Evolutionary conservation across 2,329 filamentous ascomycete genomes (phyloP), one percentile per base, ranked within the genome.

Genomic region (Aspergillus sergii): DNA sequence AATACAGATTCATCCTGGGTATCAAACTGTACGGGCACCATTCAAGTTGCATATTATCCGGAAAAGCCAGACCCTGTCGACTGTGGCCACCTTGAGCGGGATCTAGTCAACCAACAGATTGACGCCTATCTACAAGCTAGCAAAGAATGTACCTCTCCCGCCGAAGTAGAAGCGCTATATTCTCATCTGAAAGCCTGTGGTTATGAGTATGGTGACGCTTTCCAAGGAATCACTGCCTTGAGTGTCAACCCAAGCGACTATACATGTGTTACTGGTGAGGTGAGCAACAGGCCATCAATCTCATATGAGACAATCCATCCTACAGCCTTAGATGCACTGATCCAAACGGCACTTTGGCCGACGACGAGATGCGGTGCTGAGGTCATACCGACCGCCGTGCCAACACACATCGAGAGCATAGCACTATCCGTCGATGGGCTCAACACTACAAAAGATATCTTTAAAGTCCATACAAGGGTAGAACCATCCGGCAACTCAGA

Each of bases 301-400:
- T 45, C 32, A 26, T 4, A 51, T 6, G 64, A 67, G 19, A 61
- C 54, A 3, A 65, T 66, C 21, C 64, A 66, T 19, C 64, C 64
- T 12, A 63, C 64, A 9, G 58, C 63, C 0, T 48, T 65, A 2
- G 64, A 66, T 57, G 54, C 62, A 2, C 58, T 66, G 16, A 9
- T 66, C 10, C 64, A 66, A 32, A 65, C 62, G 26, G 23, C 48
- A 5, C 34, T 60, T 16, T 60, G 34, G 50, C 51, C 50, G 7
- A n/a, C n/a, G 50, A 43, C 48, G 11, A 14, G 53, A 34, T 43
- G 34, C 11, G 48, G 48, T 43, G 53, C 39, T 3, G 12, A 55
- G 23, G 8, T 43, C 8, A 30, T 60, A 9, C 50, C 58, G 6
- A 60, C 58, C 12, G 32, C 19, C 16, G 50, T 60, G 4, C 58